Evolutionary conservation across 768 basidiomycete species (phyloP).

Genomic region (Boletus reticuloceps): DNA sequence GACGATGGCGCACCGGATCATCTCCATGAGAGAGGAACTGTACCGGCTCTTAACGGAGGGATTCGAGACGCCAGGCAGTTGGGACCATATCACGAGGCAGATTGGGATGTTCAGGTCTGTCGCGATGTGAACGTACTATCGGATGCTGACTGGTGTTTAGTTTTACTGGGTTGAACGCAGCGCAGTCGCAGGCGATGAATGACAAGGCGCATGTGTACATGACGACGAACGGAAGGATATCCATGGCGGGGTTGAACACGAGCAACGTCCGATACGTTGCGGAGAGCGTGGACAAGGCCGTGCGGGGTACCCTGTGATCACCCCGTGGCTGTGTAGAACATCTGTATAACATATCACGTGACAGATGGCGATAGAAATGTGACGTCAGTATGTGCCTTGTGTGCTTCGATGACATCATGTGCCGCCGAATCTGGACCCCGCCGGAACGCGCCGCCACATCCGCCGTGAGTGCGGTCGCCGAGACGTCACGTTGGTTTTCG

Average conservation of each 20-base stretch:
- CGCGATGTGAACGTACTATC: background rate
- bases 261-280: constrained; percentile 79
- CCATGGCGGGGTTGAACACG: constrained; percentile 90
- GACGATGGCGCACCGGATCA: constrained; percentile 78
- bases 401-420: constrained; percentile 28
- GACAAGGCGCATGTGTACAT: constrained; percentile 81
- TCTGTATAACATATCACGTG: background rate
- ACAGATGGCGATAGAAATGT: background rate
- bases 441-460: constrained; percentile 27
- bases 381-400: constrained; percentile 30
- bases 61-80: constrained; percentile 84
- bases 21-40: constrained; percentile 83
- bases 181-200: constrained; percentile 64
- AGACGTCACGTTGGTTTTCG: constrained; percentile 17
- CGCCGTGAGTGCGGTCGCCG: constrained; percentile 17
- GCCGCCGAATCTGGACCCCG: constrained; percentile 23
- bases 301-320: constrained; percentile 45
- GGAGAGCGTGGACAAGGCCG: constrained; percentile 61
- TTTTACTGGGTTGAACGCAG: constrained; percentile 76
- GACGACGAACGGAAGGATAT: constrained; percentile 86
- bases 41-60: constrained; percentile 65
- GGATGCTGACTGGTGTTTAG: constrained; percentile 38
- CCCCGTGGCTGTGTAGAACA: constrained; percentile 15
- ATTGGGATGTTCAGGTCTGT: constrained; percentile 96
- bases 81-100: constrained; percentile 95